Conservation (phyloP, 2,329 filamentous ascomycete species). For the Pseudopyrenochaeta lycopersici region DNA sequence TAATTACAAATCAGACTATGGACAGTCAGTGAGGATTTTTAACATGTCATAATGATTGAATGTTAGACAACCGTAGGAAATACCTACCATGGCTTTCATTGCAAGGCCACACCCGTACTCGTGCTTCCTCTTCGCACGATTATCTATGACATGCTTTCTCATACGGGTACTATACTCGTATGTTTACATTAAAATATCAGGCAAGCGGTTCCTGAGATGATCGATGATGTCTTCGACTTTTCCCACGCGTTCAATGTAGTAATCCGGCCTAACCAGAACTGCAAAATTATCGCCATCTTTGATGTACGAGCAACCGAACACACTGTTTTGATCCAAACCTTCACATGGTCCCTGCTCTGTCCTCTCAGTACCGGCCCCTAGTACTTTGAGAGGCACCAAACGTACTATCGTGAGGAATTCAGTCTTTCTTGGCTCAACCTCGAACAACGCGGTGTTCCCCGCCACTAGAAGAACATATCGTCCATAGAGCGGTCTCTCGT, state of each 20-base stretch:
- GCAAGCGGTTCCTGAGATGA: too few relatives aligned
- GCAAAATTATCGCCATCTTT: constrained; percentile 7
- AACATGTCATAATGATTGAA: too few relatives aligned
- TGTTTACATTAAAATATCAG: too few relatives aligned
- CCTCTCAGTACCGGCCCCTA: neutral
- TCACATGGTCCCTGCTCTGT: neutral
- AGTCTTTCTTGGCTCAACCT: neutral
- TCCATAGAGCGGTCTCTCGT: constrained; percentile 15
- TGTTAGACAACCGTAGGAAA: too few relatives aligned
- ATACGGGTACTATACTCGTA: too few relatives aligned
- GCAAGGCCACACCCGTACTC: too few relatives aligned
- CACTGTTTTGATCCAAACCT: neutral
- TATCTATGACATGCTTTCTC: too few relatives aligned
- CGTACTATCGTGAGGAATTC: constrained; percentile 5
- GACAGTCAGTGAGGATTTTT: too few relatives aligned
- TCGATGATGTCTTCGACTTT: neutral
- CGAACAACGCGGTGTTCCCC: neutral
- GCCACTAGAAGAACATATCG: constrained; percentile 12
- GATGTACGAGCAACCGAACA: constrained; percentile 12
- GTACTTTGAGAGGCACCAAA: constrained; percentile 2
- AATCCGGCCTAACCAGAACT: constrained; percentile 17
- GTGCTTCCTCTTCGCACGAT: too few relatives aligned
- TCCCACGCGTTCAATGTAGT: constrained; percentile 12
- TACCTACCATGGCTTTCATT: too few relatives aligned
- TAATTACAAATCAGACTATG: too few relatives aligned